Base-by-base conservation (phyloP, 306 rosid genomes). In the Casuarina equisetifolia region DNA sequence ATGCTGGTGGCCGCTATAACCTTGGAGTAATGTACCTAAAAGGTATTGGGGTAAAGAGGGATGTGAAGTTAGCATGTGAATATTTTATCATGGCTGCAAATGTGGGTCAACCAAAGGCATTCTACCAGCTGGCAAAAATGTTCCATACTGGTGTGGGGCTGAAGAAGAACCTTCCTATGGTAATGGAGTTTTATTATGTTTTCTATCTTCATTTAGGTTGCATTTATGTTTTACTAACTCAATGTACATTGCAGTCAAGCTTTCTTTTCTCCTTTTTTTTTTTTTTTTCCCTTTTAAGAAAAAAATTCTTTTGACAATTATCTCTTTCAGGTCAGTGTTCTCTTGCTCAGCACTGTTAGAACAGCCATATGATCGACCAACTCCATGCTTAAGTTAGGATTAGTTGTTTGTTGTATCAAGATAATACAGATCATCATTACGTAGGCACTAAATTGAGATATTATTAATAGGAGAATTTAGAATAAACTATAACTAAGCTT, bases 111-210 rank as follows among this genome's bases (percentile, higher is more conserved):
- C 97, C 99, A 17, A 96, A 92, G 85, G 98, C 98, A 80, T 96
- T 96, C 86, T 96, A 89, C 85, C 99, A 96, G 94, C 92, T 96
- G 16, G 99, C 97, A 46, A 96, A 91, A 91, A 92, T 92, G 97
- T 96, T 96, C 74, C 99, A 96, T 84, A 82, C 90, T 40, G 99
- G 99, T 70, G 91, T 91, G 8, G 99, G 98, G 75, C 92, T 96
- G 76, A 90, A 91, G 86, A 91, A 90, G 83, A 93, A 90, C 77
- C 83, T 90, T 73, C 85, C 88, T 42, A 80, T 90, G 97, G 99
- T 96, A 84, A 73, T 74, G 77, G 59, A 11, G 57, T 42, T 68
- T 62, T 36, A 12, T 59, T 69, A 3, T 59, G 59, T 69, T 76
- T 54, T 73, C 58, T 4, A 36, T 17, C 53, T 35, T 50, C 13